Percentiles rank a stretch among this genome's conserved stretches.
These are phyloP conservation scores for Erythrophleum ivorense DNA, from an alignment of 331 rosid species.

Conservation along the genomic window DNA sequence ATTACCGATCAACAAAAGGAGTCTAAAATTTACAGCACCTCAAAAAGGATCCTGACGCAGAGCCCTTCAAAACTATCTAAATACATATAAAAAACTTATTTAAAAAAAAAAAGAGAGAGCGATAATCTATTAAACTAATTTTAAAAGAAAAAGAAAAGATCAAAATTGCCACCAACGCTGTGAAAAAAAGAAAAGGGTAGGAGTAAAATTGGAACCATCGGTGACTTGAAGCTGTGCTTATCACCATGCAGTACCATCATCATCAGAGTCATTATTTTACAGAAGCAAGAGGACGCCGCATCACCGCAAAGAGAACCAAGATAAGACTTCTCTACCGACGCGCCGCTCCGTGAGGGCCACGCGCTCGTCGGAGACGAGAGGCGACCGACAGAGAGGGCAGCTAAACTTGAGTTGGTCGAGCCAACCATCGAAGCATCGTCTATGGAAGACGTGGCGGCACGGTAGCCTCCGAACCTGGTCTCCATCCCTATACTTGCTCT, in stretches of 20 bases:
- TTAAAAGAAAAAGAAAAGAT: background rate
- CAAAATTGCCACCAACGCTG: slow-evolving; percentile 48
- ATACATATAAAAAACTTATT: background rate
- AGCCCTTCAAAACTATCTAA: slow-evolving; percentile 35
- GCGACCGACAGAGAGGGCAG: slow-evolving; percentile 86
- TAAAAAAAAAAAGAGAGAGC: background rate
- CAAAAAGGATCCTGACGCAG: slow-evolving; percentile 35
- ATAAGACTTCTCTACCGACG: slow-evolving; percentile 56
- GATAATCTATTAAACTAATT: background rate
- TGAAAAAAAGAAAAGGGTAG: background rate
- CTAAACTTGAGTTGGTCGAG: slow-evolving; percentile 73
- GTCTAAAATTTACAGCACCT: slow-evolving; percentile 56
- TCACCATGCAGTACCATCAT: background rate
- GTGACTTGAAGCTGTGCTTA: background rate
- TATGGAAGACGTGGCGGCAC: slow-evolving; percentile 86
- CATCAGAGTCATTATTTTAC: too few species aligned
- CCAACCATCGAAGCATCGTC: slow-evolving; percentile 83
- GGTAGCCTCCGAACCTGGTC: slow-evolving; percentile 74
- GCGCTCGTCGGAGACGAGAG: slow-evolving; percentile 58
- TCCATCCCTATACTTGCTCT: slow-evolving; percentile 51
- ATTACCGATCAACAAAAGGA: slow-evolving; percentile 42
- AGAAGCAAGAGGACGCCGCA: slow-evolving; percentile 17
- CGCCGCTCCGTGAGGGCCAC: slow-evolving; percentile 55
- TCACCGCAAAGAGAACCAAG: slow-evolving; percentile 70
- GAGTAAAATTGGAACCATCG: slow-evolving; percentile 33